phyloP scores from a whole-genome alignment of 495 filamentous ascomycete genomes.

The Glarea lozoyensis region DNA sequence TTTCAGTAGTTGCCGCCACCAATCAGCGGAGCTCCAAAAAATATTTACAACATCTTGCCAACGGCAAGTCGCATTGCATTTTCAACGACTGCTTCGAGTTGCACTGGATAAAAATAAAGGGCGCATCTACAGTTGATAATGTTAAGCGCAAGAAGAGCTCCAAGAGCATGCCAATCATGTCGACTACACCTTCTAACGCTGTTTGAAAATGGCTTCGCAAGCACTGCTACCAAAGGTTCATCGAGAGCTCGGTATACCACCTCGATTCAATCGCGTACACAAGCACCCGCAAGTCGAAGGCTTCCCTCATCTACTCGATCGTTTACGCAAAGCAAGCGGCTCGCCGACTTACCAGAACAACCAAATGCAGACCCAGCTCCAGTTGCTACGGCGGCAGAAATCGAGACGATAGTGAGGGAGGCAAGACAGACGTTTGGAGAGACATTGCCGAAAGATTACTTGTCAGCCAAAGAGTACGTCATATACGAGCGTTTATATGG shows the following conservation, averaged over 20 bases:
- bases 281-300: constrained; percentile 14
- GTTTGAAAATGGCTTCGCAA: constrained; percentile 30
- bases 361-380: neutral
- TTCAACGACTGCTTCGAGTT: neutral
- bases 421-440: constrained; percentile 71
- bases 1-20: no score
- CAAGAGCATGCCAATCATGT: constrained; percentile 39
- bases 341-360: no score
- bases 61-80: neutral
- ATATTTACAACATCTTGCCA: no score
- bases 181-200: constrained; percentile 36
- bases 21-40: no score
- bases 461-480: constrained; percentile 59
- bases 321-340: constrained; percentile 25
- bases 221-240: constrained; percentile 7
- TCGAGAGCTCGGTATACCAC: constrained; percentile 9
- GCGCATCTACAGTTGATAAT: constrained; percentile 18
- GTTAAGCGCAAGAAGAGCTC: constrained; percentile 36
- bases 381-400: constrained; percentile 23
- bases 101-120: neutral
- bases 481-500: constrained; percentile 82
- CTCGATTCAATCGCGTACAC: constrained; percentile 4
- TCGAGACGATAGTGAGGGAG: constrained; percentile 56
- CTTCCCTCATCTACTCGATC: constrained; percentile 19
- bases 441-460: constrained; percentile 61